Base-by-base conservation (phyloP, 805 yeast genomes). In the Wickerhamiella domercqiae region DNA sequence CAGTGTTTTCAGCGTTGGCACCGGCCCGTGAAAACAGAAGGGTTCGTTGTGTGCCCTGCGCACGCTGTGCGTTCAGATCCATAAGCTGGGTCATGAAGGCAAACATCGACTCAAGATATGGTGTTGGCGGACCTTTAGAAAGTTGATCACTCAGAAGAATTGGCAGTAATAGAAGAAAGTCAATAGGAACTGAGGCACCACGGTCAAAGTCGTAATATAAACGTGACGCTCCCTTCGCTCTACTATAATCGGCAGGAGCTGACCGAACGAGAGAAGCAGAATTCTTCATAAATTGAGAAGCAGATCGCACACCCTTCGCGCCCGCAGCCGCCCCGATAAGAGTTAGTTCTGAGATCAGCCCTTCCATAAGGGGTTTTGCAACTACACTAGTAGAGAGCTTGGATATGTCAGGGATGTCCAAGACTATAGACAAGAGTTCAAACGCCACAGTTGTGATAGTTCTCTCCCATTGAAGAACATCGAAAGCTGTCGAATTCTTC, bases 101-200 rank as follows among this genome's bases (percentile, higher is more conserved):
- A 54, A 82, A 86, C 40, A 82, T 60, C 48, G 81, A 81, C 59
- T 86, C 96, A 54, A 86, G 64, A 54, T 86, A 86, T 2, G 96
- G 95, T 0, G 95, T 82, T 54, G 78, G 77, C 38, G 83, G 75
- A 35, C 78, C 75, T 38, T 47, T 47, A 11, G 48, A 39, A 52
- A 71, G 71, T 53, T 84, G 94, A 59, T 84, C 94, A n/a, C 90
- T 94, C 40, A 84, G 63, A 39, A 86, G 62, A 37, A 86, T 86
- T 4, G 94, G 93, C 52, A 83, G 93, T 43, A 86, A 67, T 38
- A 86, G 61, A 31, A 83, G 62, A 52, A 83, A 64, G 59, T 86
- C 96, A 30, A 79, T 63, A 43, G 77, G 73, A 42, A 81, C 55
- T 32, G 70, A 72, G 47, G 70, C 52, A 53, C 67, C 65, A 47